These are phyloP conservation scores for Vairimorpha ceranae DNA, from an alignment of 371 early-diverging fungal genomes.

Conservation along the genomic window DNA sequence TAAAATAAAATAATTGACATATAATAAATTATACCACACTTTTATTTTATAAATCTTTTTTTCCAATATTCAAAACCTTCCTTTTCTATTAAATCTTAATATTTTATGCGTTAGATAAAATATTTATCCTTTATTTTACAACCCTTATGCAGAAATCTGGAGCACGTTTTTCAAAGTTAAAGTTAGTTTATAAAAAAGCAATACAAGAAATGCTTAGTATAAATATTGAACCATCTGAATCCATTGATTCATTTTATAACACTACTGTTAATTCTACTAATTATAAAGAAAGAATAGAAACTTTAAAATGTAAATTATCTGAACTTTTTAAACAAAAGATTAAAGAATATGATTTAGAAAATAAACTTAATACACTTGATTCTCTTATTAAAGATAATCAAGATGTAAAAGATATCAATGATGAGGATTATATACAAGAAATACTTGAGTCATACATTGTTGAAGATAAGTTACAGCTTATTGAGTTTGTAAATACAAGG, in stretches of 20 bases:
- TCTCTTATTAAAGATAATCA: slow-evolving; percentile 22
- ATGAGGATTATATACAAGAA: slow-evolving; percentile 41
- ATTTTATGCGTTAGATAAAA: too few species aligned
- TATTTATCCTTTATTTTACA: too few species aligned
- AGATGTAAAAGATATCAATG: slow-evolving; percentile 22
- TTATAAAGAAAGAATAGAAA: slow-evolving; percentile 2
- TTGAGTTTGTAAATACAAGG: slow-evolving; percentile 19
- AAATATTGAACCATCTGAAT: not conserved
- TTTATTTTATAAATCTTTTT: too few species aligned
- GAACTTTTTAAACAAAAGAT: slow-evolving; percentile 32
- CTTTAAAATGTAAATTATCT: slow-evolving; percentile 18
- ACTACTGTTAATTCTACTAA: not conserved
- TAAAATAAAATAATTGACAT: too few species aligned
- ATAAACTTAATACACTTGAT: slow-evolving; percentile 36
- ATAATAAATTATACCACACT: too few species aligned
- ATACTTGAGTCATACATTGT: slow-evolving; percentile 43
- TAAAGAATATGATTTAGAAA: slow-evolving; percentile 11
- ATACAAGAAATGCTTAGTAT: slow-evolving; percentile 39
- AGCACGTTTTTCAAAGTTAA: slow-evolving; percentile 24
- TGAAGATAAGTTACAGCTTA: slow-evolving; percentile 1
- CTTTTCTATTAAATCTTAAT: too few species aligned
- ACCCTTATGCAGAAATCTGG: slow-evolving; percentile 26
- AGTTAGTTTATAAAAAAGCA: slow-evolving; percentile 45
- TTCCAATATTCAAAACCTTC: too few species aligned
- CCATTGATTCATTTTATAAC: slow-evolving; percentile 27